Conservation (phyloP, 306 rosid genomes). For the Sphenostylis stenocarpa region DNA sequence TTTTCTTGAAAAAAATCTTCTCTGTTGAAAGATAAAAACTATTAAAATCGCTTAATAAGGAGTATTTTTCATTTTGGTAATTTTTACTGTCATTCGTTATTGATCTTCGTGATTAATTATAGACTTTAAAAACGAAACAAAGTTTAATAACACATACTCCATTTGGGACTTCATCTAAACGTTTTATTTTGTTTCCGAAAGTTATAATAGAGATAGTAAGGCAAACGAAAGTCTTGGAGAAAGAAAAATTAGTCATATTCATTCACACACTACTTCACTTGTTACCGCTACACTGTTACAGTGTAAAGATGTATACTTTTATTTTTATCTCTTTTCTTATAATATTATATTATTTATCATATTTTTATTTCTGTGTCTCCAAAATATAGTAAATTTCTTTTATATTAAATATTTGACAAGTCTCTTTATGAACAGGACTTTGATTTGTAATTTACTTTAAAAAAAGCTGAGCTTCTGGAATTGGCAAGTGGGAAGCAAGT, state of each 20-base stretch:
- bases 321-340: too few relatives aligned
- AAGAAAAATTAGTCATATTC: background rate
- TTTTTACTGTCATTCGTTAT: background rate
- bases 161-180: background rate
- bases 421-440: background rate
- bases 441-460: background rate
- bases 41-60: background rate
- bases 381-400: too few relatives aligned
- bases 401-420: background rate
- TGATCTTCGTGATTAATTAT: background rate
- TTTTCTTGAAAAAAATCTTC: background rate
- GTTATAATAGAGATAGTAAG: background rate
- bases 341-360: too few relatives aligned
- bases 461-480: slow-evolving; percentile 41
- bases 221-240: background rate
- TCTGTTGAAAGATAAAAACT: background rate
- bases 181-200: background rate
- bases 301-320: background rate
- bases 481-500: slow-evolving; percentile 13
- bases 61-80: too few relatives aligned
- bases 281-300: background rate
- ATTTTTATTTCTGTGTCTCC: too few relatives aligned
- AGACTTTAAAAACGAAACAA: background rate
- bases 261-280: background rate
- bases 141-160: background rate